Conservation (phyloP, 441 rosid species). For the Aleurites moluccanus region DNA sequence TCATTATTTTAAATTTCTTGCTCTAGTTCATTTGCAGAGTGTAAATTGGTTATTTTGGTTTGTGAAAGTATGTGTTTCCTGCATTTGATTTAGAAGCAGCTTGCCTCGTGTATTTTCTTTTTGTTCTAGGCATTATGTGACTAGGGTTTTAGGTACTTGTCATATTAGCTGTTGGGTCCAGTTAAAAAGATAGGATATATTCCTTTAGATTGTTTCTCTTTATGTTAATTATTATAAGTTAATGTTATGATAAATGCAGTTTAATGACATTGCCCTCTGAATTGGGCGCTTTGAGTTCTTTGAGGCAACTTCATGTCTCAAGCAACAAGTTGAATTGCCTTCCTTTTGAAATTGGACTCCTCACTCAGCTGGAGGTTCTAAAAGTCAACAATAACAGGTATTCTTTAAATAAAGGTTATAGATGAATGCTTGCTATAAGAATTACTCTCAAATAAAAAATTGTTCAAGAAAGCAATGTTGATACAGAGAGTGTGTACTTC, state of each 20-base stretch:
- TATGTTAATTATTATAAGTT: neutral
- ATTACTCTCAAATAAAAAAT: neutral
- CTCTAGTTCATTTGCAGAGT: neutral
- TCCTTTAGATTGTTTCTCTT: neutral
- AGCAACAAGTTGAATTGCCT: conserved; percentile 66
- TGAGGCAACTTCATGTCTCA: conserved; percentile 67
- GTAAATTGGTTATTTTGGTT: neutral
- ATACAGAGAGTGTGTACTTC: neutral
- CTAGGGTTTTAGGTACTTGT: neutral
- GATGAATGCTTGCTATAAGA: neutral
- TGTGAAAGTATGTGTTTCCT: neutral
- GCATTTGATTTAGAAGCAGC: neutral
- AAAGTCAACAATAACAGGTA: conserved; percentile 80
- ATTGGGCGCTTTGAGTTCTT: conserved; percentile 56
- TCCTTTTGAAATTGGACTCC: conserved; percentile 66
- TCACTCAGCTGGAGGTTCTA: conserved; percentile 72
- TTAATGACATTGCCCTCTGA: conserved; percentile 58
- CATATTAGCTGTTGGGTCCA: neutral
- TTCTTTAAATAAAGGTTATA: conserved; percentile 1
- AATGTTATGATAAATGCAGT: conserved; percentile 42
- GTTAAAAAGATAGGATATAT: neutral
- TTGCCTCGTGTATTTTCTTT: neutral
- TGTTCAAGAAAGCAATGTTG: neutral
- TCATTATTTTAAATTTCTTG: no score
- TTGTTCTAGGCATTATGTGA: conserved; percentile 15